phyloP scores from a whole-genome alignment of 225 moss, liverwort and hornwort genomes.

The Ulota crispa region DNA sequence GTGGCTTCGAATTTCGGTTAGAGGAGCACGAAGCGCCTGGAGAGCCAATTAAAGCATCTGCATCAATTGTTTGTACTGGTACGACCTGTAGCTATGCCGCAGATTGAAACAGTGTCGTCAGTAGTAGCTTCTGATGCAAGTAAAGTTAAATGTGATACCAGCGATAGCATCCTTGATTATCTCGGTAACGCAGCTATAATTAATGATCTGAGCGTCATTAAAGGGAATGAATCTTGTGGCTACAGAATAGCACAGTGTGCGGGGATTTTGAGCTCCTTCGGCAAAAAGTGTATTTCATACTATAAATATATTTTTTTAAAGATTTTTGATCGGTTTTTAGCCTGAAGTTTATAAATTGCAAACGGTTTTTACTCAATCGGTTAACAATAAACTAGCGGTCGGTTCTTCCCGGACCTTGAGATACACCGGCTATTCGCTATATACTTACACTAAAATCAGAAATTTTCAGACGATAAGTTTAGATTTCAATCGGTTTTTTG shows the following conservation, averaged over 20 bases:
- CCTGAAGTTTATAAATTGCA: no score
- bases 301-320: no score
- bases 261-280: no score
- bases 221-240: slow-evolving; percentile 5
- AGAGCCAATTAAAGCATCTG: slow-evolving; percentile 19
- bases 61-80: not conserved
- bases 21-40: slow-evolving; percentile 25
- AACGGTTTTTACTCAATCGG: no score
- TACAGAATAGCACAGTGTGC: not conserved
- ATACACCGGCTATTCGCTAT: no score
- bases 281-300: no score
- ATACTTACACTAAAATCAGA: no score
- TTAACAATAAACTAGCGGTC: no score
- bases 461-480: no score
- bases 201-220: not conserved
- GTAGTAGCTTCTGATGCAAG: slow-evolving; percentile 10
- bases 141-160: not conserved
- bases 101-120: slow-evolving; percentile 16
- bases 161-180: not conserved
- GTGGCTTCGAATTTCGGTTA: slow-evolving; percentile 19
- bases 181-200: not conserved
- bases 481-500: no score
- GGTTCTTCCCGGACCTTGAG: no score
- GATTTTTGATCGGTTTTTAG: no score
- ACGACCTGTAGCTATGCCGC: slow-evolving; percentile 12